These are phyloP conservation scores for Ogataea pini DNA, from an alignment of 805 yeast genomes.

Conservation along the genomic window DNA sequence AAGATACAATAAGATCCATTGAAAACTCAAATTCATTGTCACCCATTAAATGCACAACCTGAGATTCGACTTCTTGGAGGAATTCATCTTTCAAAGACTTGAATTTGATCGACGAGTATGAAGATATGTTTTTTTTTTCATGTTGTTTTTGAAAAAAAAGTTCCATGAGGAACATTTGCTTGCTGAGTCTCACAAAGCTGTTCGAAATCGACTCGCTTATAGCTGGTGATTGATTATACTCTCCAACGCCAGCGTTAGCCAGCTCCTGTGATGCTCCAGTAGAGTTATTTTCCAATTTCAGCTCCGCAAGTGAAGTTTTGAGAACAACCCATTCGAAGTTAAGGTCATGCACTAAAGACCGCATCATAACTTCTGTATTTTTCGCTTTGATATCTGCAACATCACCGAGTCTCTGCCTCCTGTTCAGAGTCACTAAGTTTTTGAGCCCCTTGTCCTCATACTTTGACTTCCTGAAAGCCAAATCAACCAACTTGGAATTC, in stretches of 20 bases:
- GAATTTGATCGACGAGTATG: constrained; percentile 23
- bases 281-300: constrained; percentile 5
- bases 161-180: constrained; percentile 28
- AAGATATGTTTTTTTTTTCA: neutral
- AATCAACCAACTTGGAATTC: constrained; percentile 29
- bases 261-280: neutral
- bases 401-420: constrained; percentile 4
- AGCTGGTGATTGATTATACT: constrained; percentile 8
- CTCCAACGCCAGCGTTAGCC: constrained; percentile 6
- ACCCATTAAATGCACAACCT: constrained; percentile 22
- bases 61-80: constrained; percentile 20
- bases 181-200: constrained; percentile 26
- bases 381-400: constrained; percentile 12
- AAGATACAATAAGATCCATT: constrained; percentile 28
- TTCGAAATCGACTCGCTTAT: constrained; percentile 18
- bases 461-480: constrained; percentile 33
- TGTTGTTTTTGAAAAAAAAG: constrained; percentile 25
- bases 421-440: constrained; percentile 27
- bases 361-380: constrained; percentile 24
- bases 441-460: constrained; percentile 26
- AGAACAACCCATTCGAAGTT: constrained; percentile 23
- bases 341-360: constrained; percentile 31
- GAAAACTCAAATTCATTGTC: constrained; percentile 35
- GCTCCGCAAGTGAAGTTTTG: constrained; percentile 11
- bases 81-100: constrained; percentile 21